Base-by-base conservation (phyloP, 1,284 basidiomycete genomes). In the Marasmius oreades region DNA sequence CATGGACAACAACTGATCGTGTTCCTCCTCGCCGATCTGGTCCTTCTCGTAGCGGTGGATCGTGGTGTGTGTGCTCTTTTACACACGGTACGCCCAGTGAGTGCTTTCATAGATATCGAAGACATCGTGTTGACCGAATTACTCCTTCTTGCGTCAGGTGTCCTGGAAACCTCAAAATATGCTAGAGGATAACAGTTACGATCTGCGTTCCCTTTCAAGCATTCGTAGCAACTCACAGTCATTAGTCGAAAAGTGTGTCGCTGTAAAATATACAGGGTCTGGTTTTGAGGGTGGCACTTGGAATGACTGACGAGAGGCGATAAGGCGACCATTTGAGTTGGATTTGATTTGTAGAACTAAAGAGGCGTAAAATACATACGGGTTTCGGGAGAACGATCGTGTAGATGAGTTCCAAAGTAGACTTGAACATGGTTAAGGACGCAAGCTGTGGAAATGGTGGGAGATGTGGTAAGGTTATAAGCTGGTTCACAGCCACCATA, bases 281-380 rank as follows among this genome's bases (percentile, higher is more conserved):
- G 47, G 47, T 50, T 50, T 50, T 16, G 47, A 50, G 31, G 47
- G 47, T 33, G 47, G 47, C 26, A 50, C 47, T 50, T 31, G 24
- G 47, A 50, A 50, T 28, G 26, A 28, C 47, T 50, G 47, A 24
- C 2, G 10, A 16, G 14, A n/a, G 18, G n/a, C 28, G 7, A 22
- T n/a, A 50, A 33, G 24, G 10, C n/a, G 31, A 18, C 11, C 33
- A 31, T 11, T 31, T 16, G n/a, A 31, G 28, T 31, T 31, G 28
- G 28, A 31, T 31, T 10, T 5, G 14, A n/a, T n/a, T 14, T 14
- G 14, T 4, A 18, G 28, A 28, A 8, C 16, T 23, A n/a, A 14
- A 5, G 16, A 12, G 7, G 16, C n/a, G n/a, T n/a, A 42, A 42
- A 5, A 31, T 16, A 33, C 26, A 28, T 14, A 50, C 47, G n/a